Conservation (phyloP, 805 yeast species). For the Saturnispora serradocipensis region DNA sequence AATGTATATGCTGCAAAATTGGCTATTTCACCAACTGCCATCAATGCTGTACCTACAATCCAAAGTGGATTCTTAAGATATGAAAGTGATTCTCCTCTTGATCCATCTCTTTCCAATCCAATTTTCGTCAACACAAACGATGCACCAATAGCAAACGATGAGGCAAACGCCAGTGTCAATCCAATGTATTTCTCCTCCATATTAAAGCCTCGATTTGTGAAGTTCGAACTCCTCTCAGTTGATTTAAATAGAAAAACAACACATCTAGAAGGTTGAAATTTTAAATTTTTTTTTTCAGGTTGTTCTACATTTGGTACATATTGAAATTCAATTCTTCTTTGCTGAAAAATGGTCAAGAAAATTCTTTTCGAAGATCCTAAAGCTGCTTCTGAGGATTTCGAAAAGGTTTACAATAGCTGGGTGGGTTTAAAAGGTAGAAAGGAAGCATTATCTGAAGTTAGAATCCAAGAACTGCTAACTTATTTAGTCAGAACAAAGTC, state of each 20-base stretch:
- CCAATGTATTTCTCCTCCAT: slow-evolving; percentile 86
- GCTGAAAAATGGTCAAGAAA: slow-evolving; percentile 4
- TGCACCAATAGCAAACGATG: slow-evolving; percentile 84
- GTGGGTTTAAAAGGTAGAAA: not conserved
- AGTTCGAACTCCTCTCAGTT: not conserved
- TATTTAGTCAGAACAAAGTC: slow-evolving; percentile 5
- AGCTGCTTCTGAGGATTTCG: not conserved
- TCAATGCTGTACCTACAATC: slow-evolving; percentile 88
- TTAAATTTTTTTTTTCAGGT: not conserved
- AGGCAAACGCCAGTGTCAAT: slow-evolving; percentile 74
- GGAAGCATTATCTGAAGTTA: not conserved
- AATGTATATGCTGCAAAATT: slow-evolving; percentile 92
- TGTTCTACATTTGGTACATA: not conserved
- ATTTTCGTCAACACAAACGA: slow-evolving; percentile 84
- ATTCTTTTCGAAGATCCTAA: slow-evolving; percentile 1
- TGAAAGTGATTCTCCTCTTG: slow-evolving; percentile 63
- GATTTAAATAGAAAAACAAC: not conserved
- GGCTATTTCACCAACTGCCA: slow-evolving; percentile 89
- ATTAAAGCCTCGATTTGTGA: slow-evolving; percentile 2
- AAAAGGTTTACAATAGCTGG: not conserved
- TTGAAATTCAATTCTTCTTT: not conserved
- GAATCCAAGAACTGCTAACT: not conserved
- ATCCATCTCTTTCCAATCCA: slow-evolving; percentile 63
- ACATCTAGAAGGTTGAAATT: not conserved
- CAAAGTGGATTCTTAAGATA: slow-evolving; percentile 79